These are phyloP conservation scores for Steccherinum ochraceum DNA, from an alignment of 768 basidiomycete species.

Conservation along the genomic window DNA sequence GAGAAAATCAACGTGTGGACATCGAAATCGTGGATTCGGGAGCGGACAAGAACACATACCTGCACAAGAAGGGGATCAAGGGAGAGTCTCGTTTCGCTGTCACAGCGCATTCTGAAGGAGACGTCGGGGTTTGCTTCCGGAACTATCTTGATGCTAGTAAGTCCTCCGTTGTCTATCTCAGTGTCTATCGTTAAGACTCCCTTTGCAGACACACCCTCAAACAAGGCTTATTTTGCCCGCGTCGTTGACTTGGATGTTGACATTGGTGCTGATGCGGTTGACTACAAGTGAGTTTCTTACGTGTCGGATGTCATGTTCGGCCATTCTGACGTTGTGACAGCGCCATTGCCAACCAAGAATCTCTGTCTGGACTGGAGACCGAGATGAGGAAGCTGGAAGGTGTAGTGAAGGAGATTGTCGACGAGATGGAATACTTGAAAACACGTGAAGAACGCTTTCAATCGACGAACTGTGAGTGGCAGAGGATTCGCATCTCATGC, in stretches of 20 bases:
- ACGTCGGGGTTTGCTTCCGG: slow-evolving; percentile 93
- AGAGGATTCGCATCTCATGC: background rate
- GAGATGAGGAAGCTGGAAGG: slow-evolving; percentile 99
- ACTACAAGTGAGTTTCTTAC: slow-evolving; percentile 81
- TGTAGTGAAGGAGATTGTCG: slow-evolving; percentile 87
- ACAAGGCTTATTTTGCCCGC: slow-evolving; percentile 44
- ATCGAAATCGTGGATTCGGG: slow-evolving; percentile 92
- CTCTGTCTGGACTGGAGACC: slow-evolving; percentile 89
- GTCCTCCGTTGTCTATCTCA: slow-evolving; percentile 22
- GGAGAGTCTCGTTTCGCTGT: slow-evolving; percentile 91
- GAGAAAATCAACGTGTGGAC: slow-evolving; percentile 77
- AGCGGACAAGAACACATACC: slow-evolving; percentile 78
- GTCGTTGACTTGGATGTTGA: slow-evolving; percentile 93
- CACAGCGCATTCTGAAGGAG: slow-evolving; percentile 88
- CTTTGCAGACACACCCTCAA: slow-evolving; percentile 38
- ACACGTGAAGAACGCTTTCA: slow-evolving; percentile 84
- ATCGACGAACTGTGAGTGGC: slow-evolving; percentile 76
- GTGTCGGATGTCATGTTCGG: background rate
- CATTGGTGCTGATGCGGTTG: slow-evolving; percentile 96
- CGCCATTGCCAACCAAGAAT: slow-evolving; percentile 98
- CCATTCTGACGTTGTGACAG: slow-evolving; percentile 32
- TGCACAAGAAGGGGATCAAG: slow-evolving; percentile 82
- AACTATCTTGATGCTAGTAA: slow-evolving; percentile 72
- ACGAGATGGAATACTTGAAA: slow-evolving; percentile 91
- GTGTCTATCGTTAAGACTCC: no score